Base-by-base conservation (phyloP, 164 flowering plant species). In the Pachysandra terminalis region DNA sequence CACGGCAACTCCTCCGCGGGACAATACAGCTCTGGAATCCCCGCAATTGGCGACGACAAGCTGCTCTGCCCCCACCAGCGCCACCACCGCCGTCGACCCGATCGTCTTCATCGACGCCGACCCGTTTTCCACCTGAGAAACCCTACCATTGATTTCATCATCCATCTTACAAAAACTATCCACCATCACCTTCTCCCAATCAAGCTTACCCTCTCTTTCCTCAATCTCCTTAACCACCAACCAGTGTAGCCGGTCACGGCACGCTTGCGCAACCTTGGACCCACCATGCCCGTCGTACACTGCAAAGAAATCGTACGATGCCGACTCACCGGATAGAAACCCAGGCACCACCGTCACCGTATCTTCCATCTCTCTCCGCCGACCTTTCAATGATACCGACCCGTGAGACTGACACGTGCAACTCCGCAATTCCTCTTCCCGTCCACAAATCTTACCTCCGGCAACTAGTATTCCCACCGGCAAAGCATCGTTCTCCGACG, bases 271-370 rank as follows among this genome's bases (percentile, higher is more conserved):
- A 56, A 90, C 93, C 26, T 70, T 61, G 1, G 82, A 52, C 59
- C 98, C 98, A 0, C 98, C 96, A 63, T 93, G 98, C 9, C 96
- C 96, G 69, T 93, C 98, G 63, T 85, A 93, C 19, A 93, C 95
- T 0, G 75, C 98, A 56, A 74, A 93, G 53, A 84, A 93, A 68
- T 90, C 91, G 37, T 67, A 83, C 71, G 21, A 60, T 12, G n/a
- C 49, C 4, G 35, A 58, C 0, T 56, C 63, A 17, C 14, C 56
- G 24, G 5, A 41, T 40, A 65, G 0, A 19, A 85, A 80, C 63
- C 82, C 85, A 22, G 74, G 59, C 69, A 80, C 80, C 65, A 76
- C 82, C 24, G 78, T 78, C 68, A 88, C 88, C 10, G 90, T 81
- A 49, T 92, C 98, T 73, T 92, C 96, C 98, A 92, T 92, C 71